phyloP scores from a whole-genome alignment of 2,329 filamentous ascomycete genomes.

The Aspergillus sclerotialis region DNA sequence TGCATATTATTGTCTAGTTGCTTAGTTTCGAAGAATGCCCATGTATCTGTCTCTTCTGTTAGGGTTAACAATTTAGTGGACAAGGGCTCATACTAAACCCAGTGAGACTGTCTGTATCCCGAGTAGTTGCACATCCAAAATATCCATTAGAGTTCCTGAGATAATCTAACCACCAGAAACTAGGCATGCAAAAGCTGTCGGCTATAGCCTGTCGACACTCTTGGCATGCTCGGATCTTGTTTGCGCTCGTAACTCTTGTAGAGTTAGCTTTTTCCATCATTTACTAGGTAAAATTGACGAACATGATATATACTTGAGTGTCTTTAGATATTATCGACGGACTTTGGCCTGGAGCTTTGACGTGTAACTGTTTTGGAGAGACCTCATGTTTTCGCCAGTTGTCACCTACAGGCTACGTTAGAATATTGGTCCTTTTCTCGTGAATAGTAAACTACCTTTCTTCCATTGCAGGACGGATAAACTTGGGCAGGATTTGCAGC shows the following conservation, averaged over 20 bases:
- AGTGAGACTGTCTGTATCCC: background rate
- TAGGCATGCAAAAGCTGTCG: constrained; percentile 4
- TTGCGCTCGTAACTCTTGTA: background rate
- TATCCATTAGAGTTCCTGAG: constrained; percentile 1
- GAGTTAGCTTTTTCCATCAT: background rate
- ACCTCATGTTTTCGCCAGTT: background rate
- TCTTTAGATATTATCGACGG: background rate
- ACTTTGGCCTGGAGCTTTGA: background rate
- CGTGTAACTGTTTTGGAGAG: background rate
- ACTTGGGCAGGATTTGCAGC: background rate
- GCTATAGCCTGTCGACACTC: constrained; percentile 3
- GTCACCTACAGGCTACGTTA: background rate
- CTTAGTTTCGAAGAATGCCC: constrained; percentile 4
- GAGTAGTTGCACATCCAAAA: constrained; percentile 4
- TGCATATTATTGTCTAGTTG: constrained; percentile 1
- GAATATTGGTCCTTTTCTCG: background rate
- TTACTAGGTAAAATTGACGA: background rate
- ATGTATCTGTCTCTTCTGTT: constrained; percentile 4
- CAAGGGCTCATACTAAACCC: background rate
- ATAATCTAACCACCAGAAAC: constrained; percentile 6
- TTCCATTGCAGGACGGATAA: background rate
- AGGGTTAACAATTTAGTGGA: constrained; percentile 1
- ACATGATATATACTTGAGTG: background rate
- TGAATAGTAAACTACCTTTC: background rate
- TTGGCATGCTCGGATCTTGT: constrained; percentile 1